Conservation (phyloP, 2,329 filamentous ascomycete species). For the Stachybotrys chartarum region DNA sequence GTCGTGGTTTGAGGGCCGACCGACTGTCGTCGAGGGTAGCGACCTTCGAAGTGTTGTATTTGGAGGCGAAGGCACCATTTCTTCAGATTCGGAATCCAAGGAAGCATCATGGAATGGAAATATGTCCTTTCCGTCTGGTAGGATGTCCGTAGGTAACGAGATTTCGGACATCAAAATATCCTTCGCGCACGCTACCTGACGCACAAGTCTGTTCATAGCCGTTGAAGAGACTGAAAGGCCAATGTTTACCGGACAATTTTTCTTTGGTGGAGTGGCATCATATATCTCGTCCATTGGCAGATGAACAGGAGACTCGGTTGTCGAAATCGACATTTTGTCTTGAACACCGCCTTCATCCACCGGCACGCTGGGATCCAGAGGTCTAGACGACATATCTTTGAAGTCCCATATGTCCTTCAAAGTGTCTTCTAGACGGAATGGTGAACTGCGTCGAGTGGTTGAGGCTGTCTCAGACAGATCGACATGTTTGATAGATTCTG, state of each 20-base stretch:
- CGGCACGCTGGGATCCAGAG: background rate
- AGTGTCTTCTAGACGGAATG: constrained; percentile 7
- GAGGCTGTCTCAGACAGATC: constrained; percentile 30
- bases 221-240: background rate
- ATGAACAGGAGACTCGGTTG: constrained; percentile 7
- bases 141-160: no score
- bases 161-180: background rate
- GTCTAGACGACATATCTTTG: constrained; percentile 4
- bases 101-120: background rate
- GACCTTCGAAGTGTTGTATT: background rate
- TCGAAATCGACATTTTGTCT: background rate
- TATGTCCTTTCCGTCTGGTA: no score
- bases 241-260: background rate
- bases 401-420: constrained; percentile 10
- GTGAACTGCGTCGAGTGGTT: constrained; percentile 22
- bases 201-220: background rate
- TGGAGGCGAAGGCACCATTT: background rate
- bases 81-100: background rate
- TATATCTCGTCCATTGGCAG: constrained; percentile 19
- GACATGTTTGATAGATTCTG: constrained; percentile 2
- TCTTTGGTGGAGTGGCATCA: constrained; percentile 10
- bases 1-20: background rate
- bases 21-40: background rate
- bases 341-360: constrained; percentile 2
- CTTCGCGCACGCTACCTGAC: background rate